Conservation (phyloP, 805 yeast genomes). For the Teunomyces funiuensis region DNA sequence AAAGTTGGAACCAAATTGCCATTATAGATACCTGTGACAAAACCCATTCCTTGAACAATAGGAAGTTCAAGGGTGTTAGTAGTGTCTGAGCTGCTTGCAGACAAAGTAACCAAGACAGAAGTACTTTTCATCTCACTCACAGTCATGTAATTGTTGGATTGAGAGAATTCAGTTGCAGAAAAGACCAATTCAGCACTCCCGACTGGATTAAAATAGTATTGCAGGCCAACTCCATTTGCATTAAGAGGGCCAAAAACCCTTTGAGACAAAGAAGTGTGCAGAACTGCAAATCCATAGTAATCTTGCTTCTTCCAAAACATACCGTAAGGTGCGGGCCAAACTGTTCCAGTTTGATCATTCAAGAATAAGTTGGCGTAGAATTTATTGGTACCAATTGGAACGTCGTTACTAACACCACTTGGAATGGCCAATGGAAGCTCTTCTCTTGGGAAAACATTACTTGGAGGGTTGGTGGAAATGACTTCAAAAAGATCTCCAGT, state of each 20-base stretch:
- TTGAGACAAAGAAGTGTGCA: conserved; percentile 47
- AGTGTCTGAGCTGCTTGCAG: conserved; percentile 26
- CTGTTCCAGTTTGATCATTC: conserved; percentile 52
- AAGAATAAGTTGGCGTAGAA: conserved; percentile 67
- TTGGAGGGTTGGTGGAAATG: conserved; percentile 46
- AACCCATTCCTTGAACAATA: conserved; percentile 62
- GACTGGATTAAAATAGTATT: conserved; percentile 57
- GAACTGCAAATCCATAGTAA: conserved; percentile 60
- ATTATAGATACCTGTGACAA: conserved; percentile 51
- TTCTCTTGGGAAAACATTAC: conserved; percentile 45
- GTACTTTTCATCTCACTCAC: conserved; percentile 50
- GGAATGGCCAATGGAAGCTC: conserved; percentile 48
- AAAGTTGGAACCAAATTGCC: conserved; percentile 54
- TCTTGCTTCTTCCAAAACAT: conserved; percentile 50
- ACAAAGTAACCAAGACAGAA: conserved; percentile 48
- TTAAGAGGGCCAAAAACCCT: conserved; percentile 49
- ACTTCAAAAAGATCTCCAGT: conserved; percentile 48
- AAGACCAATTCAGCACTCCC: conserved; percentile 55
- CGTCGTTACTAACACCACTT: conserved; percentile 43
- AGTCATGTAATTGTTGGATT: conserved; percentile 34
- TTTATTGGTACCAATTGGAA: conserved; percentile 67
- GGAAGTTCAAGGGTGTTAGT: conserved; percentile 47
- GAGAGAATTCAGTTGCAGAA: conserved; percentile 50
- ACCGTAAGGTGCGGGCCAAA: conserved; percentile 67
- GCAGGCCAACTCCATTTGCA: conserved; percentile 40